phyloP scores from a whole-genome alignment of 2,329 filamentous ascomycete species.

The Ramichloridium luteum region DNA sequence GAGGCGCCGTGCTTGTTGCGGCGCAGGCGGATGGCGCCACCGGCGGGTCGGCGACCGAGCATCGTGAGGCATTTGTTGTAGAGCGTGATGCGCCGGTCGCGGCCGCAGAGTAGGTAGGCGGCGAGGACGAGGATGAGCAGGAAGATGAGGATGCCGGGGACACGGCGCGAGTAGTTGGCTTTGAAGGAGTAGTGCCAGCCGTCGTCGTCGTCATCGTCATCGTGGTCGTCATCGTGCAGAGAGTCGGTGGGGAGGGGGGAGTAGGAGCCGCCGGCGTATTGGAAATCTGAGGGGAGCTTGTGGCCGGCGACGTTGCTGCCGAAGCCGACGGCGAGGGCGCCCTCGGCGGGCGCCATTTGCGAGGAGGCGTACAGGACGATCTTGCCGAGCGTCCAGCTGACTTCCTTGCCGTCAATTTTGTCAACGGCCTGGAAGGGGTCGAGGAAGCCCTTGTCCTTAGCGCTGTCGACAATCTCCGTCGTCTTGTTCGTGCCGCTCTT shows the following conservation, averaged over 20 bases:
- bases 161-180: slow-evolving; percentile 52
- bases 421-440: slow-evolving; percentile 87
- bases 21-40: slow-evolving; percentile 20
- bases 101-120: slow-evolving; percentile 63
- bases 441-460: slow-evolving; percentile 58
- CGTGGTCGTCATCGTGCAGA: slow-evolving; percentile 31
- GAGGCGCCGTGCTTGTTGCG: slow-evolving; percentile 21
- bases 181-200: slow-evolving; percentile 51
- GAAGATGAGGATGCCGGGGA: slow-evolving; percentile 66
- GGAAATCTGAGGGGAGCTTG: slow-evolving; percentile 52
- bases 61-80: slow-evolving; percentile 43
- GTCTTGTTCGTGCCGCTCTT: slow-evolving; percentile 57
- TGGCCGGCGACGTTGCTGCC: slow-evolving; percentile 61
- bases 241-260: slow-evolving; percentile 3
- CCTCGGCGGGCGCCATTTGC: slow-evolving; percentile 57
- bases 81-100: slow-evolving; percentile 54
- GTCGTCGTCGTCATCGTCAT: slow-evolving; percentile 33
- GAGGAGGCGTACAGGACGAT: slow-evolving; percentile 92
- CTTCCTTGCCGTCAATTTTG: slow-evolving; percentile 80
- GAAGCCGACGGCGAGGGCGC: slow-evolving; percentile 72
- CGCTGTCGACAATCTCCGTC: slow-evolving; percentile 53
- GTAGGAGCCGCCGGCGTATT: slow-evolving; percentile 52
- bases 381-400: slow-evolving; percentile 94
- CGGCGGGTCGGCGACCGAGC: slow-evolving; percentile 32
- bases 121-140: slow-evolving; percentile 58